A percentile compares a stretch with the other conserved stretches of the same genome.
Evolutionary conservation across 2,329 filamentous ascomycete species (phyloP).

Genomic region (Trichoderma brevicompactum): DNA sequence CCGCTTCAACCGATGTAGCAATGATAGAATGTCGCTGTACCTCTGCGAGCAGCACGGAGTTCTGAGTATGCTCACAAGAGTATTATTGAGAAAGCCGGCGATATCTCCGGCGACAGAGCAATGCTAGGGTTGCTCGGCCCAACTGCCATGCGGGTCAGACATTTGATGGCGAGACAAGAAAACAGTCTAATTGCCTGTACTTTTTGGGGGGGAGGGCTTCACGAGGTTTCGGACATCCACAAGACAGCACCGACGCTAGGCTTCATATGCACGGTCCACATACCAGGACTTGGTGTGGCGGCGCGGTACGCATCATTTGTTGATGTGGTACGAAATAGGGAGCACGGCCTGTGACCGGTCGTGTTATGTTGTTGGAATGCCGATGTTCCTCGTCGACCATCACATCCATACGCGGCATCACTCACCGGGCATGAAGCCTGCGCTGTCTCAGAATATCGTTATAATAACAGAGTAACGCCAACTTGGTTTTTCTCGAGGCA

Average conservation of each 20-base stretch:
- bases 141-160: slow-evolving; percentile 17
- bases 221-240: slow-evolving; percentile 3
- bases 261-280: slow-evolving; percentile 15
- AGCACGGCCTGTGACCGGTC: neutral
- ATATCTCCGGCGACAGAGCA: neutral
- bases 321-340: slow-evolving; percentile 4
- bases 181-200: slow-evolving; percentile 12
- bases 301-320: slow-evolving; percentile 5
- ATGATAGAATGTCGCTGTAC: neutral
- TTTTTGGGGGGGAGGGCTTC: too few relatives aligned
- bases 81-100: neutral
- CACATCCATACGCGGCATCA: neutral
- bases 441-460: neutral
- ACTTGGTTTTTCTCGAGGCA: neutral
- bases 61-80: neutral
- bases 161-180: slow-evolving; percentile 14
- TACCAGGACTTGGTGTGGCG: slow-evolving; percentile 12
- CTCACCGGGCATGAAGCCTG: neutral
- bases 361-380: slow-evolving; percentile 11
- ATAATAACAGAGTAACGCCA: neutral
- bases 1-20: neutral
- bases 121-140: slow-evolving; percentile 1
- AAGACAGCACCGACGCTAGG: slow-evolving; percentile 12
- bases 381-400: neutral
- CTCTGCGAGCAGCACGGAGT: neutral